Evolutionary conservation across 805 yeast genomes (phyloP).

Genomic region (Tetrapisispora iriomotensis): DNA sequence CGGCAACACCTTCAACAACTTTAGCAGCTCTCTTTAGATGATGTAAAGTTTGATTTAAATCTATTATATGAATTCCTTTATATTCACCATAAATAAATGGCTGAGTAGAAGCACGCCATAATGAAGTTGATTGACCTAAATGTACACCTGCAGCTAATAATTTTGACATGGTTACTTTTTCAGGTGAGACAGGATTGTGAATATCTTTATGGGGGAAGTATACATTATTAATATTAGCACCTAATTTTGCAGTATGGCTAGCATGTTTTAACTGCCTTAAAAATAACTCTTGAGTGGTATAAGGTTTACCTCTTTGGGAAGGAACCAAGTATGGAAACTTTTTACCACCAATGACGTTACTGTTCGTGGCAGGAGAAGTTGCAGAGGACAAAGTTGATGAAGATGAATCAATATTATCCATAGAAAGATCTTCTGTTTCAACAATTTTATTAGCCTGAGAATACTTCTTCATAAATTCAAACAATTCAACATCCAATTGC

Average conservation of each 20-base stretch:
- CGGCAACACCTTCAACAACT: slow-evolving; percentile 74
- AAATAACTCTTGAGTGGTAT: slow-evolving; percentile 66
- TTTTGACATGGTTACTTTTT: slow-evolving; percentile 55
- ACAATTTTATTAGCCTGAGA: slow-evolving; percentile 14
- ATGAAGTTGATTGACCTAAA: slow-evolving; percentile 77
- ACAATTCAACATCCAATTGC: slow-evolving; percentile 24
- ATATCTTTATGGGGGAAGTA: slow-evolving; percentile 64
- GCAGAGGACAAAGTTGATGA: not conserved
- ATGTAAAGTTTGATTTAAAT: slow-evolving; percentile 71
- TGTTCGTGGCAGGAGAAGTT: not conserved
- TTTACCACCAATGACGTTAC: slow-evolving; percentile 3
- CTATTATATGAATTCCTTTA: slow-evolving; percentile 85
- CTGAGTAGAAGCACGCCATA: slow-evolving; percentile 73
- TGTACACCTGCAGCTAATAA: slow-evolving; percentile 90
- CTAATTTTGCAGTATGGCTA: slow-evolving; percentile 44
- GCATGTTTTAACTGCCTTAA: slow-evolving; percentile 63
- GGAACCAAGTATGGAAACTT: slow-evolving; percentile 51
- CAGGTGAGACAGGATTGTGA: slow-evolving; percentile 44
- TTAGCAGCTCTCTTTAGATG: slow-evolving; percentile 73
- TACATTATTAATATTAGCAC: slow-evolving; percentile 51
- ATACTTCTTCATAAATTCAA: slow-evolving; percentile 21
- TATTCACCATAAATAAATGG: slow-evolving; percentile 83
- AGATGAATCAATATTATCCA: not conserved
- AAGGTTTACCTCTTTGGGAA: slow-evolving; percentile 53
- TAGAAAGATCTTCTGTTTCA: slow-evolving; percentile 7